Conservation (phyloP, 2,329 filamentous ascomycete genomes). For the Colletotrichum gloeosporioides region DNA sequence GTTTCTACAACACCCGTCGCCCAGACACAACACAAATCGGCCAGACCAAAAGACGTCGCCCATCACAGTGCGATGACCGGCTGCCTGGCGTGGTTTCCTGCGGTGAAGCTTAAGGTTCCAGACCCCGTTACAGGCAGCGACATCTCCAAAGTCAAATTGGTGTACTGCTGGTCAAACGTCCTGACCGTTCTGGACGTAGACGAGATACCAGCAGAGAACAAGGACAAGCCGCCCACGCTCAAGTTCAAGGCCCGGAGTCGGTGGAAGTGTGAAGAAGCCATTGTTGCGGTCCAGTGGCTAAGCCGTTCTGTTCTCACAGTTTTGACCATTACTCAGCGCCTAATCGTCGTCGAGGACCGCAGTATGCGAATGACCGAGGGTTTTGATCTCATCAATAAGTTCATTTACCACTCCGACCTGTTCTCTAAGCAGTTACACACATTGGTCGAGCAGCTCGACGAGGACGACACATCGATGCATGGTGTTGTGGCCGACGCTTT, state of each 20-base stretch:
- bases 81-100: constrained; percentile 95
- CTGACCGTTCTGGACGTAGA: constrained; percentile 90
- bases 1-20: constrained; percentile 96
- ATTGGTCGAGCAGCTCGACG: constrained; percentile 87
- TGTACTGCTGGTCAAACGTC: constrained; percentile 99
- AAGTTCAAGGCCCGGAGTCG: constrained; percentile 83
- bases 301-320: constrained; percentile 91
- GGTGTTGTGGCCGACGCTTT: constrained; percentile 97
- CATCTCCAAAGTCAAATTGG: constrained; percentile 83
- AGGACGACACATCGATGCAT: constrained; percentile 88
- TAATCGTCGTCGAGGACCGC: constrained; percentile 91
- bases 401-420: constrained; percentile 89
- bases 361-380: constrained; percentile 91
- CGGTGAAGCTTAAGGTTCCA: constrained; percentile 85
- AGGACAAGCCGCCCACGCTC: constrained; percentile 78
- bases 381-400: constrained; percentile 88
- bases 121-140: constrained; percentile 71
- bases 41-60: constrained; percentile 87
- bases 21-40: constrained; percentile 94
- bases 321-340: constrained; percentile 89
- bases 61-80: constrained; percentile 93
- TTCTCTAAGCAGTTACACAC: constrained; percentile 87
- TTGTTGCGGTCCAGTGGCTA: constrained; percentile 96
- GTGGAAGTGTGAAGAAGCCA: constrained; percentile 94
- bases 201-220: constrained; percentile 70